phyloP scores from a whole-genome alignment of 495 filamentous ascomycete genomes.

The Cudoniella acicularis region DNA sequence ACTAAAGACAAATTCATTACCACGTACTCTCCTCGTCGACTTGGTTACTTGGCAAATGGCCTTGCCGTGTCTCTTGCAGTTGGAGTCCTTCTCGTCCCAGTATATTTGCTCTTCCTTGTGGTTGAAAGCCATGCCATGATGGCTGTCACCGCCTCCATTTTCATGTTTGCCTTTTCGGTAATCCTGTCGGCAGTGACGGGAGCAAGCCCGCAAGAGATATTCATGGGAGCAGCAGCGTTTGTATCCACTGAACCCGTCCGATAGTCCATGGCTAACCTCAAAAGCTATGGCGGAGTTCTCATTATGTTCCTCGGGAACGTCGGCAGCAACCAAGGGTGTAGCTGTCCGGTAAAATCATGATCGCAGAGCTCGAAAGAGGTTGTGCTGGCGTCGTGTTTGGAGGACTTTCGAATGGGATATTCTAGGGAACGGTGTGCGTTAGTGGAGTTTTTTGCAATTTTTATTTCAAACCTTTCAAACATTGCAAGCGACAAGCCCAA shows the following conservation, averaged over 20 bases:
- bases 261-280: neutral
- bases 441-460: too few relatives aligned
- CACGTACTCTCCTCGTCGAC: neutral
- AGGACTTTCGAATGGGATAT: too few relatives aligned
- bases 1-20: constrained; percentile 2
- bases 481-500: too few relatives aligned
- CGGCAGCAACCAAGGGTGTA: too few relatives aligned
- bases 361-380: too few relatives aligned
- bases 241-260: neutral
- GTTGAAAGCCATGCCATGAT: neutral
- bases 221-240: constrained; percentile 7
- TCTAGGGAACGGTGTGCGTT: too few relatives aligned
- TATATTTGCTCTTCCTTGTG: constrained; percentile 14
- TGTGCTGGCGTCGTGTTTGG: too few relatives aligned
- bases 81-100: constrained; percentile 5
- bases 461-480: too few relatives aligned
- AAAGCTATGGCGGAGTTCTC: constrained; percentile 10
- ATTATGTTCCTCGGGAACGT: constrained; percentile 10
- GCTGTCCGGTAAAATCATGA: too few relatives aligned
- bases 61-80: neutral
- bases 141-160: neutral
- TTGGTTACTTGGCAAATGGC: neutral
- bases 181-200: constrained; percentile 4
- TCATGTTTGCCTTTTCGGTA: constrained; percentile 5
- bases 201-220: constrained; percentile 6